Evolutionary conservation across 306 rosid species (phyloP), one percentile per base, ranked within the genome.

Genomic region (Vigna reflexopilosa): DNA sequence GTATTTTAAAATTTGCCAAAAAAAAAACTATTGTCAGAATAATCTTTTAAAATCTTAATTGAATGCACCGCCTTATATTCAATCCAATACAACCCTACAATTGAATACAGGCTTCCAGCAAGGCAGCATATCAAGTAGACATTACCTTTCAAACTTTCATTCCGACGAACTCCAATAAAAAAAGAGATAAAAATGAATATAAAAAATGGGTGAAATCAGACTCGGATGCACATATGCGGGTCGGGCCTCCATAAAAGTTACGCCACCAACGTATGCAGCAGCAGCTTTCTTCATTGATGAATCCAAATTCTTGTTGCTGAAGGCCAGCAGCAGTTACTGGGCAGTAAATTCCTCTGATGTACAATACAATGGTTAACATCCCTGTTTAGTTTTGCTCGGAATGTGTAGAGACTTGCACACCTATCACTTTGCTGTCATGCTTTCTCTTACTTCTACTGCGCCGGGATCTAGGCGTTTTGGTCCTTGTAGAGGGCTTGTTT

Each of bases 361-460:
- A 55, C 54, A 47, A 51, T 52, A 55, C 54, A 47, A 51, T 52
- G 26, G 58, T 57, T 66, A 13, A 77, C 81, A 73, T 54, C 83
- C 47, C 47, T 8, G 47, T 42, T 88, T 81, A 88, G 80, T 80
- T 84, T 72, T 88, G 82, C 78, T 92, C 93, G 26, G 89, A 77
- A 58, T 82, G 87, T 76, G 91, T 89, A 17, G 93, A 85, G 59
- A 73, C 85, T 82, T 89, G 98, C 47, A 74, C 54, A 54, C 90
- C 91, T 2, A 81, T 87, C 57, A 82, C 80, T 82, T 92, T 91
- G 28, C 89, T 38, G 81, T 96, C 97, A 5, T 81, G 97, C 89
- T 86, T 96, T 85, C 97, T 85, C 93, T 96, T 94, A 78, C 90
- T 90, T 73, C 91, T 90, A 63, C 85, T 86, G 81, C 88, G 90